Evolutionary conservation across 1,284 basidiomycete genomes (phyloP).

Genomic region (Naganishia sp.): DNA sequence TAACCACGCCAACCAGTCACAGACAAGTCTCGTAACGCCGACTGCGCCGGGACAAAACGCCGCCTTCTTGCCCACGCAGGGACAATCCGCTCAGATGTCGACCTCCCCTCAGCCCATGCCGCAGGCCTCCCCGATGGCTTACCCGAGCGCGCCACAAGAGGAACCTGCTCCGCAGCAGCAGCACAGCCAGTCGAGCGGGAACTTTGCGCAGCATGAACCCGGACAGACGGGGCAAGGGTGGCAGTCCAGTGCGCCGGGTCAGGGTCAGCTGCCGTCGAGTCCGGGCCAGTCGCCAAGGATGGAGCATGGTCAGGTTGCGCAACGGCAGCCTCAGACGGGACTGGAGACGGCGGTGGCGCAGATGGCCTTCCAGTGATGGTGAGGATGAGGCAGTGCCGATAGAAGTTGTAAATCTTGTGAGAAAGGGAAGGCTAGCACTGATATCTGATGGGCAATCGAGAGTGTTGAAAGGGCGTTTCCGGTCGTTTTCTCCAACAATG

Average conservation of each 20-base stretch:
- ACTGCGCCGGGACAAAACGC: background rate
- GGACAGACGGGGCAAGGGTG: background rate
- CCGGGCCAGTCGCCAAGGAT: background rate
- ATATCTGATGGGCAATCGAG: no score
- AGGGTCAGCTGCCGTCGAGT: background rate
- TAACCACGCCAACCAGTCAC: constrained; percentile 8
- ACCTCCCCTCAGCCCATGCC: constrained; percentile 21
- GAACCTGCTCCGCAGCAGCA: background rate
- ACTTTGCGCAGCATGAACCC: background rate
- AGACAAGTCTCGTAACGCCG: constrained; percentile 6
- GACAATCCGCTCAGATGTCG: constrained; percentile 5
- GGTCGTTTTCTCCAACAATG: no score
- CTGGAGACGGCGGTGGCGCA: constrained; percentile 12
- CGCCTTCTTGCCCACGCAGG: background rate
- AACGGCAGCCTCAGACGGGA: constrained; percentile 17
- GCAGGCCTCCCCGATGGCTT: background rate
- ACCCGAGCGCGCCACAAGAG: background rate
- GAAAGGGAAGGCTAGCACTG: no score
- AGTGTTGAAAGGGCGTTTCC: no score
- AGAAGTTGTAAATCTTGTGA: background rate
- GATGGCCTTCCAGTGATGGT: constrained; percentile 9
- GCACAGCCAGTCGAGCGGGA: constrained; percentile 14
- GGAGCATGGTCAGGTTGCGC: constrained; percentile 1
- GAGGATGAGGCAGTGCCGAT: background rate
- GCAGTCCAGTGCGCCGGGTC: constrained; percentile 2